These are phyloP conservation scores for Panus rudis DNA, from an alignment of 768 basidiomycete genomes.

Conservation along the genomic window DNA sequence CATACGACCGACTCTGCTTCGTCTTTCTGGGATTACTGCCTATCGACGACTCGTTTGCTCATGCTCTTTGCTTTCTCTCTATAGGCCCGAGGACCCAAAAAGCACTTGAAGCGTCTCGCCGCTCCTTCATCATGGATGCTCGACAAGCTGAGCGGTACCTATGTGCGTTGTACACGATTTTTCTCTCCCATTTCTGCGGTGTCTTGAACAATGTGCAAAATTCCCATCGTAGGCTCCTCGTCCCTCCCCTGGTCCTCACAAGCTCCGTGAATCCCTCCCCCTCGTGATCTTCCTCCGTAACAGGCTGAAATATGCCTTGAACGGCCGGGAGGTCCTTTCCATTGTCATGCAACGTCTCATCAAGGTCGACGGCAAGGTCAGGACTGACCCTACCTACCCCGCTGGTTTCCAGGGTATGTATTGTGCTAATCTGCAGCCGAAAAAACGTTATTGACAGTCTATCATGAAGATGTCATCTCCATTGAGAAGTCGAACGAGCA, in stretches of 20 bases:
- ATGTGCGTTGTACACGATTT: slow-evolving; percentile 46
- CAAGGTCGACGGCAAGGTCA: slow-evolving; percentile 98
- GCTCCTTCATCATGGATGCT: slow-evolving; percentile 99
- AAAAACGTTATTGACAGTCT: slow-evolving; percentile 3
- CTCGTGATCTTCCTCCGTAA: slow-evolving; percentile 97
- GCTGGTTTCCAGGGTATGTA: slow-evolving; percentile 92
- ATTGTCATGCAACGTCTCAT: slow-evolving; percentile 96
- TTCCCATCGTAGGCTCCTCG: slow-evolving; percentile 67
- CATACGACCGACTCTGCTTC: slow-evolving; percentile 7
- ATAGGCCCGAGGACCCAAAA: slow-evolving; percentile 96
- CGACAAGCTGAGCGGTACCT: slow-evolving; percentile 95
- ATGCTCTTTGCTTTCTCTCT: slow-evolving; percentile 16
- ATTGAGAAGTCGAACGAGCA: slow-evolving; percentile 99
- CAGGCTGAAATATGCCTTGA: slow-evolving; percentile 98
- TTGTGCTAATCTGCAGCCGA: neutral
- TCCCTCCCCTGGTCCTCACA: slow-evolving; percentile 98
- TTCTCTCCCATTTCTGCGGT: neutral
- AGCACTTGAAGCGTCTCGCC: slow-evolving; percentile 95
- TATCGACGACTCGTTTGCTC: neutral
- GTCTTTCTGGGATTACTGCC: slow-evolving; percentile 8
- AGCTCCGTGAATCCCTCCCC: slow-evolving; percentile 96
- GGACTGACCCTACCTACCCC: slow-evolving; percentile 95
- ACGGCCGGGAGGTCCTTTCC: slow-evolving; percentile 88
- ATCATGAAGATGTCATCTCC: slow-evolving; percentile 75
- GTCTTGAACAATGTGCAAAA: too few species aligned